phyloP scores from a whole-genome alignment of 2,329 filamentous ascomycete genomes.

The Monilinia laxa region DNA sequence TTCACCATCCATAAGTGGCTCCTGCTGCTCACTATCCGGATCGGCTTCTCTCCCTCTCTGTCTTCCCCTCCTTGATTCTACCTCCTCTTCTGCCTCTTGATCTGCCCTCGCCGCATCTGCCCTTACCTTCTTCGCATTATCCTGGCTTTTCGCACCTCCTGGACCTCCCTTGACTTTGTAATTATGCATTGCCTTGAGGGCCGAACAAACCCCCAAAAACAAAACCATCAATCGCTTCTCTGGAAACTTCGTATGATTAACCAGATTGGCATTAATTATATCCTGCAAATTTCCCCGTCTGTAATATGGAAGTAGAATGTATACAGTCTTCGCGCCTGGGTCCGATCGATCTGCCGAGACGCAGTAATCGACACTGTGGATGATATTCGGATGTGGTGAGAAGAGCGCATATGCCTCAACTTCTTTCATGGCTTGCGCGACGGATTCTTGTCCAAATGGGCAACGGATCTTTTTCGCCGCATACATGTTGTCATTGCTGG shows the following conservation, averaged over 20 bases:
- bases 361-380: slow-evolving; percentile 78
- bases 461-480: slow-evolving; percentile 99
- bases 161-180: slow-evolving; percentile 68
- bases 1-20: slow-evolving; percentile 80
- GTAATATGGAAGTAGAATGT: slow-evolving; percentile 95
- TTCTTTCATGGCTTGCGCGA: slow-evolving; percentile 91
- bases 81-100: slow-evolving; percentile 44
- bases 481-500: slow-evolving; percentile 76
- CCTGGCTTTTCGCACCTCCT: slow-evolving; percentile 49
- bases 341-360: slow-evolving; percentile 71
- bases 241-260: slow-evolving; percentile 89
- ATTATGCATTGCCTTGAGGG: slow-evolving; percentile 86
- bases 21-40: slow-evolving; percentile 71
- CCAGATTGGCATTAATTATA: slow-evolving; percentile 96
- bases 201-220: slow-evolving; percentile 88
- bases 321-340: slow-evolving; percentile 83
- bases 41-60: slow-evolving; percentile 49
- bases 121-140: slow-evolving; percentile 46
- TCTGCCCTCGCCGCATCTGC: slow-evolving; percentile 43
- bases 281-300: slow-evolving; percentile 93
- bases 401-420: slow-evolving; percentile 96
- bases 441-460: slow-evolving; percentile 94
- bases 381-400: slow-evolving; percentile 78
- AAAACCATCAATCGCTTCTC: slow-evolving; percentile 84
- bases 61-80: slow-evolving; percentile 43